Conservation (phyloP, 306 rosid genomes). For the Dryas drummondii region DNA sequence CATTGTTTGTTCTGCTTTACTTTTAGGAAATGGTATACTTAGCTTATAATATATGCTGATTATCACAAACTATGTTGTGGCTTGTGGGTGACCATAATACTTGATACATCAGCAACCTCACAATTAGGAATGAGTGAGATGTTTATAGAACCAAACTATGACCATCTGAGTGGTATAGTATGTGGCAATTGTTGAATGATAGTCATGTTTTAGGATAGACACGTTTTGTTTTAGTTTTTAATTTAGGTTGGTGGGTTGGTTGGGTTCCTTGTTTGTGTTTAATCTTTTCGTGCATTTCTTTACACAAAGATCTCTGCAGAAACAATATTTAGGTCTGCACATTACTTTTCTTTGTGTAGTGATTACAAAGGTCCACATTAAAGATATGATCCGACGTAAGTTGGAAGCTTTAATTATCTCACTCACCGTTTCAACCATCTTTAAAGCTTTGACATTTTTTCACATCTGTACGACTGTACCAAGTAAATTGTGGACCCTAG, state of each 20-base stretch:
- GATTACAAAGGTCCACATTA: slow-evolving; percentile 32
- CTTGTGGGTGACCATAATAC: slow-evolving; percentile 3
- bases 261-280: background rate
- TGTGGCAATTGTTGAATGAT: background rate
- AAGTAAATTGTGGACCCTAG: slow-evolving; percentile 38
- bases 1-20: background rate
- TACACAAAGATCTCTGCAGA: slow-evolving; percentile 24
- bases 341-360: slow-evolving; percentile 4
- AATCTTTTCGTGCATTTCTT: slow-evolving; percentile 7
- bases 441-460: slow-evolving; percentile 32
- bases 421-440: slow-evolving; percentile 9
- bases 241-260: slow-evolving; percentile 22
- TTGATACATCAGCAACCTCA: background rate
- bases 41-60: background rate
- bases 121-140: background rate
- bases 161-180: background rate
- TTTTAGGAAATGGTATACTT: background rate
- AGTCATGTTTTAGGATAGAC: background rate
- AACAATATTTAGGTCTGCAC: slow-evolving; percentile 14
- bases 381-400: slow-evolving; percentile 29
- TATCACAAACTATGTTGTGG: background rate
- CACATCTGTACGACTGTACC: slow-evolving; percentile 3
- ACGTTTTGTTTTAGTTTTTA: slow-evolving; percentile 2
- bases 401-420: slow-evolving; percentile 24
- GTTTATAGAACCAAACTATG: background rate